Conservation (phyloP, 2,329 filamentous ascomycete species). For the Colletotrichum noveboracense region DNA sequence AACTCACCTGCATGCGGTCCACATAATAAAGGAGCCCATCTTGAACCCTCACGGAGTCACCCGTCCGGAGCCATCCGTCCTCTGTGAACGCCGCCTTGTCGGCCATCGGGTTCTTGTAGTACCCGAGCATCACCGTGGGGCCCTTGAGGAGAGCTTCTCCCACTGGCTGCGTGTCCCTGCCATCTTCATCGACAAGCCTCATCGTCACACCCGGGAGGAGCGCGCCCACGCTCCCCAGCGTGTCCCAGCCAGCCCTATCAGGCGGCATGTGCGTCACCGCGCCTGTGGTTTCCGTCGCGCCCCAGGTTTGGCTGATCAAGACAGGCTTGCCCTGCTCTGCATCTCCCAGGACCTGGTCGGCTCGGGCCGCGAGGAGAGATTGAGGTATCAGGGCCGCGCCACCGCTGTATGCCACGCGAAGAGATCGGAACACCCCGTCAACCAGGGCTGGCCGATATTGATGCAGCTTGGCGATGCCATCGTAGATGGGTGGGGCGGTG, state of each 20-base stretch:
- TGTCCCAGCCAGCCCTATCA: neutral
- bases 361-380: neutral
- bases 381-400: neutral
- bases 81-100: neutral
- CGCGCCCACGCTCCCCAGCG: neutral
- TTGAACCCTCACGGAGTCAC: neutral
- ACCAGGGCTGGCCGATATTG: neutral
- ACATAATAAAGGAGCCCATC: slow-evolving; percentile 2
- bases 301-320: slow-evolving; percentile 7
- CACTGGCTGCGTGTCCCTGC: neutral
- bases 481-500: neutral
- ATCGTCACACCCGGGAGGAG: neutral
- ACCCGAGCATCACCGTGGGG: neutral
- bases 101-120: neutral
- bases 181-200: neutral
- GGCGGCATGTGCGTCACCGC: neutral
- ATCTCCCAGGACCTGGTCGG: neutral
- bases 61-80: slow-evolving; percentile 4
- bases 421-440: neutral
- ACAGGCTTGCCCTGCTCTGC: neutral
- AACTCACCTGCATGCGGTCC: neutral
- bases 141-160: neutral
- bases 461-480: neutral
- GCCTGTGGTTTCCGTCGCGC: slow-evolving; percentile 1
- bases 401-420: neutral